A percentile compares a stretch with the other conserved stretches of the same genome.
phyloP scores from a whole-genome alignment of 345 rosid species.

The Lepidium sativum region DNA sequence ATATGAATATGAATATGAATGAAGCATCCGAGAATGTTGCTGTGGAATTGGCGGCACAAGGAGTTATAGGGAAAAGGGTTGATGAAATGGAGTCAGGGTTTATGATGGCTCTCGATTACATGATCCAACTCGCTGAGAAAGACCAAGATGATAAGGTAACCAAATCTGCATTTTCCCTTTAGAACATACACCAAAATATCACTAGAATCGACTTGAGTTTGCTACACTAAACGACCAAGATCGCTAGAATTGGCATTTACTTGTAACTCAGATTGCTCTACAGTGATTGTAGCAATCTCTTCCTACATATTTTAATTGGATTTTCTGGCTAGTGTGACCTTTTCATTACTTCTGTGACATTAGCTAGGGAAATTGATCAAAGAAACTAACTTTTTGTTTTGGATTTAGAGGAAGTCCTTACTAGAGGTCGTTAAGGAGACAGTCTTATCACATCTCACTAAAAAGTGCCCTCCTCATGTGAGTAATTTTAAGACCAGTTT shows the following conservation, averaged over 20 bases:
- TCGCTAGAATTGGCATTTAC: background rate
- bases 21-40: conserved; percentile 86
- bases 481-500: conserved; percentile 17
- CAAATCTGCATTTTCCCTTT: background rate
- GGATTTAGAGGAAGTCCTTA: conserved; percentile 60
- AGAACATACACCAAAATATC: background rate
- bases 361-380: background rate
- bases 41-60: conserved; percentile 85
- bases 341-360: background rate
- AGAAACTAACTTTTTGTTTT: conserved; percentile 16
- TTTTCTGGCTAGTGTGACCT: background rate
- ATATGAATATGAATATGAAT: conserved; percentile 87
- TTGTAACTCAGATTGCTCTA: background rate
- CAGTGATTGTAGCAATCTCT: background rate
- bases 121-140: conserved; percentile 75
- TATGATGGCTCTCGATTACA: conserved; percentile 93
- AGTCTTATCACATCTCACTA: conserved; percentile 73
- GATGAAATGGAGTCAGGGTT: conserved; percentile 95
- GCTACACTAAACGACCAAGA: background rate
- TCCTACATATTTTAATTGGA: background rate
- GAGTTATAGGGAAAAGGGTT: conserved; percentile 87
- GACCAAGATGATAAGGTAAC: conserved; percentile 81
- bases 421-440: conserved; percentile 90
- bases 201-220: background rate
- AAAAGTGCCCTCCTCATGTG: conserved; percentile 83